Conservation (phyloP, 352 stramenopile genomes). For the Peronosclerospora sorghi region DNA sequence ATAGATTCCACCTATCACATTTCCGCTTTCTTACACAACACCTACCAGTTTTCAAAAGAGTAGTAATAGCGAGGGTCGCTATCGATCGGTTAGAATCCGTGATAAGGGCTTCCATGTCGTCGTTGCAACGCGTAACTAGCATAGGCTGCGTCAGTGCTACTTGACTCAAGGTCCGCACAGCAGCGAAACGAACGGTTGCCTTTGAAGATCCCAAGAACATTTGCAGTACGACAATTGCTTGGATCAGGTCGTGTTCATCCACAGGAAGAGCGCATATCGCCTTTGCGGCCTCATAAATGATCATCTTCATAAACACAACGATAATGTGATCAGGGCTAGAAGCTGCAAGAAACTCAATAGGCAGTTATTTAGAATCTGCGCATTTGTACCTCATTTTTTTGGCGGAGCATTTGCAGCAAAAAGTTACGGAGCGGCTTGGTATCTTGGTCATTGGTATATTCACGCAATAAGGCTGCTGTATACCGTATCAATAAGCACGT, state of each 20-base stretch:
- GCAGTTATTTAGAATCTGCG: background rate
- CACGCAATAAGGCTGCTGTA: conserved; percentile 84
- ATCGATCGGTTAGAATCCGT: conserved; percentile 96
- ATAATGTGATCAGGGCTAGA: background rate
- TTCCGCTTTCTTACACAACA: background rate
- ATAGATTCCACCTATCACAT: background rate
- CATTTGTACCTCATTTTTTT: conserved; percentile 85
- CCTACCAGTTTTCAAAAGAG: conserved; percentile 94
- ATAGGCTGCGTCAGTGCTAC: conserved; percentile 88
- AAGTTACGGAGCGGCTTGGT: conserved; percentile 79
- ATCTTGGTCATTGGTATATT: conserved; percentile 79
- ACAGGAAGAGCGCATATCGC: conserved; percentile 93
- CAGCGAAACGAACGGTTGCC: conserved; percentile 92
- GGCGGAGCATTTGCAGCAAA: conserved; percentile 92
- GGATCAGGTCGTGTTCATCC: conserved; percentile 92
- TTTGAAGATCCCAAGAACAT: conserved; percentile 92
- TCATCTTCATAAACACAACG: conserved; percentile 74
- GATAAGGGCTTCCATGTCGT: conserved; percentile 97
- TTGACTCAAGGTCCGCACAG: conserved; percentile 93
- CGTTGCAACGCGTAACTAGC: conserved; percentile 95
- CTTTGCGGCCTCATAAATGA: conserved; percentile 98
- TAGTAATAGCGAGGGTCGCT: conserved; percentile 98
- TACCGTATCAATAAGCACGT: conserved; percentile 97
- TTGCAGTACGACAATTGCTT: conserved; percentile 96
- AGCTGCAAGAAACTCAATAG: background rate